Conservation (phyloP, 1,284 basidiomycete genomes). For the Sanghuangporus weigelae region DNA sequence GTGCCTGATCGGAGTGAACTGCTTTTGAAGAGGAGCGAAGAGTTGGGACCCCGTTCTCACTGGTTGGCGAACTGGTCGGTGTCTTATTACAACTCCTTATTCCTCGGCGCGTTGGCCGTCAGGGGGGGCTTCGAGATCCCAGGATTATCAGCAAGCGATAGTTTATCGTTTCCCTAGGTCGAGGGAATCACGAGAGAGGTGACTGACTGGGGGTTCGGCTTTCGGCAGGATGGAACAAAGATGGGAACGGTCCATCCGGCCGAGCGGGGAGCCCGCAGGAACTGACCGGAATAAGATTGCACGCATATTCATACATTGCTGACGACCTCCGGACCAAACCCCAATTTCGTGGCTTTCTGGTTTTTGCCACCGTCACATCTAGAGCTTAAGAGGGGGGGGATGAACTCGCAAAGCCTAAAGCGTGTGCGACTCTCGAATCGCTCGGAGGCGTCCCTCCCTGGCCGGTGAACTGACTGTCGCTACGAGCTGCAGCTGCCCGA, state of each 20-base stretch:
- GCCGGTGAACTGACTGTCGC: not conserved
- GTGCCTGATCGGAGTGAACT: not conserved
- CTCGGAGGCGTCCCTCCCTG: not conserved
- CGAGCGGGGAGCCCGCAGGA: not conserved
- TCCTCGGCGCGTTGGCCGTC: not conserved
- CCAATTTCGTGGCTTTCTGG: no score
- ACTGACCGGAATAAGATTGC: constrained; percentile 1
- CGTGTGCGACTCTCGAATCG: not conserved
- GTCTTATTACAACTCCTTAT: not conserved
- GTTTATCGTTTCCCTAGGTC: not conserved
- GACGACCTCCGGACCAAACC: not conserved
- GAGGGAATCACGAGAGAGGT: constrained; percentile 5
- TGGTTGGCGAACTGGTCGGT: constrained; percentile 19
- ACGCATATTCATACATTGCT: not conserved
- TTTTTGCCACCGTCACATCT: not conserved
- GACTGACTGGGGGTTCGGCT: not conserved
- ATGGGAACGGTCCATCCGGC: not conserved
- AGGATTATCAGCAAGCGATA: constrained; percentile 9
- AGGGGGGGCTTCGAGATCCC: constrained; percentile 4
- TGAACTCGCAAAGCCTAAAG: not conserved
- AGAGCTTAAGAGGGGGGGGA: constrained; percentile 1
- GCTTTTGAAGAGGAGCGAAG: constrained; percentile 2
- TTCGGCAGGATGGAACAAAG: not conserved
- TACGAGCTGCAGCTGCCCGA: not conserved
- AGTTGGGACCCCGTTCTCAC: not conserved